A percentile compares a stretch with the other conserved stretches of the same genome.
Conservation (phyloP, 345 rosid genomes). For the Camelina neglecta region DNA sequence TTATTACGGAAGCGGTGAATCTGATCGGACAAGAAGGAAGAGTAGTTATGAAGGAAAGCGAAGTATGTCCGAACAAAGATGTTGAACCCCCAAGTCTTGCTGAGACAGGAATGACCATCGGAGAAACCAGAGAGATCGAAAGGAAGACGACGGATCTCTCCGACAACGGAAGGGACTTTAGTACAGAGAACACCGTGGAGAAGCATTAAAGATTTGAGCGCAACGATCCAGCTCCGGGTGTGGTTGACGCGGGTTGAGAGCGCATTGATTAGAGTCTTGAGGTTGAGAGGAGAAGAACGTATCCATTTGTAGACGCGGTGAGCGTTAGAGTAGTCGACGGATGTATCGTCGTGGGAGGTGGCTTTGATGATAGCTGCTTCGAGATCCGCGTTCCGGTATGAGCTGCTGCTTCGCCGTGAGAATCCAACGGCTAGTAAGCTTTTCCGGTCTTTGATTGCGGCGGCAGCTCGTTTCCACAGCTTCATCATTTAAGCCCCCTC, state of each 20-base stretch:
- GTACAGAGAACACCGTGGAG: constrained; percentile 77
- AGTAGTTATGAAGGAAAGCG: constrained; percentile 61
- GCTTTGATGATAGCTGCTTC: constrained; percentile 78
- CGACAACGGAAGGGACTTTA: constrained; percentile 48
- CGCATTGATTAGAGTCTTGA: constrained; percentile 57
- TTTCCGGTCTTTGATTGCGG: constrained; percentile 73
- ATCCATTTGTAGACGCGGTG: constrained; percentile 69
- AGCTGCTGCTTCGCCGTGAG: constrained; percentile 29
- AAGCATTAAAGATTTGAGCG: constrained; percentile 73
- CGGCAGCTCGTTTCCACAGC: constrained; percentile 74
- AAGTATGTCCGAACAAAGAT: constrained; percentile 66
- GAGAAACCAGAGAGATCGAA: constrained; percentile 71
- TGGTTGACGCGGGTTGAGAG: constrained; percentile 57
- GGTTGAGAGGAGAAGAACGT: constrained; percentile 62
- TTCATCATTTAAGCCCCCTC: constrained; percentile 45
- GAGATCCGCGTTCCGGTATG: constrained; percentile 54
- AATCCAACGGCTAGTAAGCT: constrained; percentile 57
- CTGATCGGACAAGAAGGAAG: constrained; percentile 45
- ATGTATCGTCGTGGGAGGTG: constrained; percentile 72
- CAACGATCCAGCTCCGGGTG: constrained; percentile 75
- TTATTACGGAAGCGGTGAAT: constrained; percentile 15
- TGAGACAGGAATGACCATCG: constrained; percentile 52
- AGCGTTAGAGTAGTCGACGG: constrained; percentile 63
- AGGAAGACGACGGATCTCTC: constrained; percentile 58
- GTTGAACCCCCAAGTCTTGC: constrained; percentile 63